A percentile compares a stretch with the other conserved stretches of the same genome.
phyloP scores from a whole-genome alignment of 768 basidiomycete genomes.

The Pholiota conissans region DNA sequence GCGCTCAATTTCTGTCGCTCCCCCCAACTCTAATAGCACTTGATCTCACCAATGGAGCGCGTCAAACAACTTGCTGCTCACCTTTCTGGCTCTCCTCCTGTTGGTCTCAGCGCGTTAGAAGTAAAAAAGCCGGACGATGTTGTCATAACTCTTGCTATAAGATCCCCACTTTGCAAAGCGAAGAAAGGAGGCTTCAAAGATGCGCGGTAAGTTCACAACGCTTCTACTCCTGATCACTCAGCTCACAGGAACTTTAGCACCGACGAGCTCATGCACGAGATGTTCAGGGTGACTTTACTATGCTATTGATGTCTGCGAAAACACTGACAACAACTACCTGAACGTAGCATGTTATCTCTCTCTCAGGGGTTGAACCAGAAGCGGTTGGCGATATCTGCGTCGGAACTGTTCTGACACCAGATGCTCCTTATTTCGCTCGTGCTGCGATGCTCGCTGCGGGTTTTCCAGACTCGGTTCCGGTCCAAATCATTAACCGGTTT shows the following conservation, averaged over 20 bases:
- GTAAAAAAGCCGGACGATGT: slow-evolving; percentile 72
- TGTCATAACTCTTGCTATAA: slow-evolving; percentile 79
- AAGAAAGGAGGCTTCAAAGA: slow-evolving; percentile 79
- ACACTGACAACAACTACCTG: neutral
- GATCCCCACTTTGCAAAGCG: slow-evolving; percentile 75
- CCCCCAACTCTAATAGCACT: neutral
- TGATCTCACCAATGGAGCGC: slow-evolving; percentile 48
- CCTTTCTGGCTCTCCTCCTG: slow-evolving; percentile 39
- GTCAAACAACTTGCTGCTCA: slow-evolving; percentile 68
- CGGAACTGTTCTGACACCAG: slow-evolving; percentile 70
- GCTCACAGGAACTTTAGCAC: slow-evolving; percentile 39
- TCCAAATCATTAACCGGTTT: slow-evolving; percentile 77
- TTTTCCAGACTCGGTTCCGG: slow-evolving; percentile 73
- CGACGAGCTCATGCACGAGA: slow-evolving; percentile 80
- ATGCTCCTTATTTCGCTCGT: slow-evolving; percentile 69
- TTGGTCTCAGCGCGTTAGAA: slow-evolving; percentile 53
- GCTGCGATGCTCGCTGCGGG: slow-evolving; percentile 79
- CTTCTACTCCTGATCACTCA: neutral
- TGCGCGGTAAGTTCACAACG: slow-evolving; percentile 43
- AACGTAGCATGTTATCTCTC: slow-evolving; percentile 54
- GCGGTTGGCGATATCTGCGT: slow-evolving; percentile 79
- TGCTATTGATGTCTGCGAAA: slow-evolving; percentile 1
- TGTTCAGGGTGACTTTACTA: slow-evolving; percentile 61
- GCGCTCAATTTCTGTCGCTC: neutral
- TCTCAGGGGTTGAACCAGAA: slow-evolving; percentile 60